Conservation (phyloP, 1,284 basidiomycete genomes). For the Cutaneotrichosporon sp. region DNA sequence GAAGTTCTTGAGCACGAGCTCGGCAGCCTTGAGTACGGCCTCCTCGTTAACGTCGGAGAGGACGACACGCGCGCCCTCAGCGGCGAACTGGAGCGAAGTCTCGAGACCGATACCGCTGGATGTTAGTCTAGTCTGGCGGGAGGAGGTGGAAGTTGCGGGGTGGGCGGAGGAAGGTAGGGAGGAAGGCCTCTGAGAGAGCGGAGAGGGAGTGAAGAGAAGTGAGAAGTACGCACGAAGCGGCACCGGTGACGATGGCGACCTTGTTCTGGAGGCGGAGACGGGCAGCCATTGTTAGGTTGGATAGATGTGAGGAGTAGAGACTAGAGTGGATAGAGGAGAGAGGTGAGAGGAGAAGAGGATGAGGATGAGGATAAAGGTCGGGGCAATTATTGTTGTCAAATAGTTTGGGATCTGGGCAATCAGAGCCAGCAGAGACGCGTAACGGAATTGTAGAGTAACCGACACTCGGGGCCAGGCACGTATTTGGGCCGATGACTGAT, state of each 20-base stretch:
- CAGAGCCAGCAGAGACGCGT: too few species aligned
- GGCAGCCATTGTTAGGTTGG: conserved; percentile 19
- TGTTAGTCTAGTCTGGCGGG: neutral
- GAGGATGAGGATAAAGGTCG: neutral
- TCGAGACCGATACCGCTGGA: conserved; percentile 82
- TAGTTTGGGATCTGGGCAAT: too few species aligned
- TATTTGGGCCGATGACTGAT: too few species aligned
- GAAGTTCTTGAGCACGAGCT: conserved; percentile 64
- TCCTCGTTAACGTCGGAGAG: conserved; percentile 81
- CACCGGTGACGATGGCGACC: conserved; percentile 54
- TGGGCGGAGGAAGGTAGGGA: neutral
- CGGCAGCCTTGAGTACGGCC: conserved; percentile 69
- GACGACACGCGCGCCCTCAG: conserved; percentile 83
- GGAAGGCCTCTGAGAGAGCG: too few species aligned
- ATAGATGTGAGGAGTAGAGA: neutral
- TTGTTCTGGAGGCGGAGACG: conserved; percentile 50
- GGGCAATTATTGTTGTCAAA: neutral
- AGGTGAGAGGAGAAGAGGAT: neutral
- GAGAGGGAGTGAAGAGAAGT: neutral
- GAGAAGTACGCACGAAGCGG: conserved; percentile 46
- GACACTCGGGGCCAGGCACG: too few species aligned
- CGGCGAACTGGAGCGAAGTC: conserved; percentile 85
- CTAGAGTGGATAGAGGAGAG: neutral
- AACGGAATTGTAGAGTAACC: too few species aligned
- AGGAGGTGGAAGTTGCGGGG: neutral